These are phyloP conservation scores for Quercus phellos DNA, from an alignment of 331 rosid genomes.

Conservation along the genomic window DNA sequence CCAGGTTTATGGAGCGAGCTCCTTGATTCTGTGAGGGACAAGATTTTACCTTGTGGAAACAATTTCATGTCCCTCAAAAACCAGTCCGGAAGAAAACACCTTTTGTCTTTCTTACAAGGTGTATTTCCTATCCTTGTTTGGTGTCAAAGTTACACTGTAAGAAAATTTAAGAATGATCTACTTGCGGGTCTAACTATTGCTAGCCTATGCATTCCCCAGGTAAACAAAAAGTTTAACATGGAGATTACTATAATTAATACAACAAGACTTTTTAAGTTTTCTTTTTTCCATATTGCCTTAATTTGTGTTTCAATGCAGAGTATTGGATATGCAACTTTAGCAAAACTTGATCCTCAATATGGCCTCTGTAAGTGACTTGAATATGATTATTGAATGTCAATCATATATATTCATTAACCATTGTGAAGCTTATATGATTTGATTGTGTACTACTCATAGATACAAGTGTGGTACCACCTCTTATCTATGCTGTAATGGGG, in stretches of 20 bases:
- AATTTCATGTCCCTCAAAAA: constrained; percentile 18
- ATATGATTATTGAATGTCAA: not conserved
- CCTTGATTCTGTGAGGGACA: constrained; percentile 26
- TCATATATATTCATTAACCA: no score
- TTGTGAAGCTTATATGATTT: not conserved
- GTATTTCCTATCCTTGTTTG: constrained; percentile 54
- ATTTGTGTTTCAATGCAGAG: constrained; percentile 43
- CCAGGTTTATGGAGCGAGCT: constrained; percentile 33
- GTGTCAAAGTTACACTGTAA: constrained; percentile 39
- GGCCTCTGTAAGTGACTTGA: constrained; percentile 70
- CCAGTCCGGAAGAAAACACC: constrained; percentile 16
- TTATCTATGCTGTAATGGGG: constrained; percentile 71
- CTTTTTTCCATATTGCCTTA: not conserved
- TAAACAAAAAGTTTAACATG: not conserved
- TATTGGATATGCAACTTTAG: constrained; percentile 84
- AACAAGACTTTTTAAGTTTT: not conserved
- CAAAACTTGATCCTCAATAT: constrained; percentile 74
- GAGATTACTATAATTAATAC: not conserved
- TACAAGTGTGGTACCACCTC: constrained; percentile 78
- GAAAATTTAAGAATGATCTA: constrained; percentile 50
- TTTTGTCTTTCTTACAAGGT: constrained; percentile 29
- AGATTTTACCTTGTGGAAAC: constrained; percentile 1
- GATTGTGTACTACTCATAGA: constrained; percentile 25
- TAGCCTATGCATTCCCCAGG: constrained; percentile 84
- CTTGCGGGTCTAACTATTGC: constrained; percentile 72